Conservation (phyloP, 371 early-diverging fungal genomes). For the Mucor velutinosus region DNA sequence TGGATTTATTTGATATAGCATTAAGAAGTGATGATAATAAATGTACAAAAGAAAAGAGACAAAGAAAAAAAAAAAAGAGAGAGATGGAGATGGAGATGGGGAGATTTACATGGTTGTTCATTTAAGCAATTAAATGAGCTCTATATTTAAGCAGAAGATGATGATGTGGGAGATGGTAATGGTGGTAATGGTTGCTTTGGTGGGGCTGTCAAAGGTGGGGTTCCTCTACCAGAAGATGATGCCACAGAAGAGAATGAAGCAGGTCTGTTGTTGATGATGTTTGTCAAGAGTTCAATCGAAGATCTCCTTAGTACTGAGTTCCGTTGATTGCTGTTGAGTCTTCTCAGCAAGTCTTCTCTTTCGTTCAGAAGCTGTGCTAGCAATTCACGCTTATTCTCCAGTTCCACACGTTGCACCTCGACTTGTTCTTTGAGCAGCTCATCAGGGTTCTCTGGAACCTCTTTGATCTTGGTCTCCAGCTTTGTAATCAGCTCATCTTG, state of each 20-base stretch:
- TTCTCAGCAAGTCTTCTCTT: constrained; percentile 31
- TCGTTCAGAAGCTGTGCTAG: constrained; percentile 39
- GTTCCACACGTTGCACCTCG: constrained; percentile 36
- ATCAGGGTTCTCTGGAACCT: not conserved
- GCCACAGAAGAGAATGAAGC: constrained; percentile 8
- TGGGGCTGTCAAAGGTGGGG: constrained; percentile 27
- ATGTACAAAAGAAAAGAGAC: constrained; percentile 2
- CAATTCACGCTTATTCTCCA: constrained; percentile 43
- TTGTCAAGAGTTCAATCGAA: constrained; percentile 40
- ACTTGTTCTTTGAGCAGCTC: constrained; percentile 34
- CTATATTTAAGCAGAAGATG: not conserved
- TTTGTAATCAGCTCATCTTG: constrained; percentile 46
- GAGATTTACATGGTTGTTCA: not conserved
- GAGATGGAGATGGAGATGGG: not conserved
- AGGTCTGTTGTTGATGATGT: constrained; percentile 12
- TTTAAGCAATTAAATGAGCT: not conserved
- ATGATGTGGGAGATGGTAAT: constrained; percentile 8
- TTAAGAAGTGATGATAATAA: not conserved
- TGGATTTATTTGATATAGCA: not conserved
- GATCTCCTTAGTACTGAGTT: constrained; percentile 28
- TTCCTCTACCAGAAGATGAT: constrained; percentile 17
- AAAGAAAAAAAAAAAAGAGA: not conserved
- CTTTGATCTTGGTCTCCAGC: constrained; percentile 31
- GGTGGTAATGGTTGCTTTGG: constrained; percentile 31
- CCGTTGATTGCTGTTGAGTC: constrained; percentile 10